A percentile compares a stretch with the other conserved stretches of the same genome.
These are phyloP conservation scores for Plasmodium blacklocki DNA, from an alignment of 169 alveolate genomes.

Conservation along the genomic window DNA sequence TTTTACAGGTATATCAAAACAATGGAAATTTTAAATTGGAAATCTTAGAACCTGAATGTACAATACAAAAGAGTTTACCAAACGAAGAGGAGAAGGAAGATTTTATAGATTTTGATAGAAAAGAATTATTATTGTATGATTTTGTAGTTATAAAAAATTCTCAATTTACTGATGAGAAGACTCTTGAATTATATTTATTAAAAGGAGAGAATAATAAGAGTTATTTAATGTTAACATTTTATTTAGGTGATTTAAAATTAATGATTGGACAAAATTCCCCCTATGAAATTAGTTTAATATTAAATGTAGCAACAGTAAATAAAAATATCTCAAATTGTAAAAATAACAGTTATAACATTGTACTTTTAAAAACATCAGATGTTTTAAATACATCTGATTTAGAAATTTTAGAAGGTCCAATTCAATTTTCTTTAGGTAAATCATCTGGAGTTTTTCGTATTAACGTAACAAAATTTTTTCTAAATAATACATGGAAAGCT, in stretches of 20 bases:
- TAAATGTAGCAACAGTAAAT: constrained; percentile 21
- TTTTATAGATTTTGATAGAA: constrained; percentile 22
- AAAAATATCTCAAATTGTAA: constrained; percentile 11
- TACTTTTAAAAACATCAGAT: constrained; percentile 44
- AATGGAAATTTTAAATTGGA: constrained; percentile 23
- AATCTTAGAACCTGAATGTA: constrained; percentile 62
- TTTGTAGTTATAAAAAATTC: constrained; percentile 46
- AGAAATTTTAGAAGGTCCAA: constrained; percentile 43
- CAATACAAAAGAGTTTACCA: not conserved
- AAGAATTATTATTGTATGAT: constrained; percentile 62
- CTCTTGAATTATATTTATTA: constrained; percentile 27
- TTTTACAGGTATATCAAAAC: constrained; percentile 28
- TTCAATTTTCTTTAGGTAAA: constrained; percentile 34
- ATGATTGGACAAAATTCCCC: not conserved
- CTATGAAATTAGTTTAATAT: constrained; percentile 31
- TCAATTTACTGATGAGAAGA: constrained; percentile 18
- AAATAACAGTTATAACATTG: constrained; percentile 22
- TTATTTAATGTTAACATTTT: constrained; percentile 51
- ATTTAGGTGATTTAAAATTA: constrained; percentile 49
- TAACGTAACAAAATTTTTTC: constrained; percentile 37
- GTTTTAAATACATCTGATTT: constrained; percentile 52
- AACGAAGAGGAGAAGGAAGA: not conserved
- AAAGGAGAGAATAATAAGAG: constrained; percentile 25
- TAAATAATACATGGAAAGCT: constrained; percentile 57
- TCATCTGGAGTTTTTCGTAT: constrained; percentile 44